Conservation (phyloP, 768 basidiomycete species). For the Boletus rubroflammeus region DNA sequence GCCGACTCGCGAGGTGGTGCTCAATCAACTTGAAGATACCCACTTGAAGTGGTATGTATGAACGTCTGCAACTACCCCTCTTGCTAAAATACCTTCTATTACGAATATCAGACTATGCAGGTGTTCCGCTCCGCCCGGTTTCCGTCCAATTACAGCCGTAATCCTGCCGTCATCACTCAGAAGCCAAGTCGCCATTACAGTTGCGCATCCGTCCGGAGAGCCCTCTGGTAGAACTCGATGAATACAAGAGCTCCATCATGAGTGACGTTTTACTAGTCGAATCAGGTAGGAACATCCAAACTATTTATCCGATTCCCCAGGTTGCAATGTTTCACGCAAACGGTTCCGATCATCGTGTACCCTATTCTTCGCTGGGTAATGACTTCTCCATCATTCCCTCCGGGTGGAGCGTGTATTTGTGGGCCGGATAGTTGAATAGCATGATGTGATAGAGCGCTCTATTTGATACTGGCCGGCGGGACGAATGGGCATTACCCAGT, state of each 20-base stretch:
- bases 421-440: not conserved
- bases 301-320: not conserved
- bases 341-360: not conserved
- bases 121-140: not conserved
- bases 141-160: not conserved
- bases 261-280: not conserved
- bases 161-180: not conserved
- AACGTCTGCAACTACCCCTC: not conserved
- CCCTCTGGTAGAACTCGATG: not conserved
- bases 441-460: not conserved
- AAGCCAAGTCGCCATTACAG: not conserved
- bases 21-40: not conserved
- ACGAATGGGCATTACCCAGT: not conserved
- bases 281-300: not conserved
- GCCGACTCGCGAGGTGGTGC: not conserved
- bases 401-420: not conserved
- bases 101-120: not conserved
- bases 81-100: not conserved
- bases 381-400: not conserved
- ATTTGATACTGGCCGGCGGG: not conserved
- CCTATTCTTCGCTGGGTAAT: not conserved
- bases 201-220: not conserved
- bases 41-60: not conserved
- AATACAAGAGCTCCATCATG: not conserved
- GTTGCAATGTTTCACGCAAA: not conserved